phyloP scores from a whole-genome alignment of 1,139 yeast species.

The Eremothecium sinecaudum region DNA sequence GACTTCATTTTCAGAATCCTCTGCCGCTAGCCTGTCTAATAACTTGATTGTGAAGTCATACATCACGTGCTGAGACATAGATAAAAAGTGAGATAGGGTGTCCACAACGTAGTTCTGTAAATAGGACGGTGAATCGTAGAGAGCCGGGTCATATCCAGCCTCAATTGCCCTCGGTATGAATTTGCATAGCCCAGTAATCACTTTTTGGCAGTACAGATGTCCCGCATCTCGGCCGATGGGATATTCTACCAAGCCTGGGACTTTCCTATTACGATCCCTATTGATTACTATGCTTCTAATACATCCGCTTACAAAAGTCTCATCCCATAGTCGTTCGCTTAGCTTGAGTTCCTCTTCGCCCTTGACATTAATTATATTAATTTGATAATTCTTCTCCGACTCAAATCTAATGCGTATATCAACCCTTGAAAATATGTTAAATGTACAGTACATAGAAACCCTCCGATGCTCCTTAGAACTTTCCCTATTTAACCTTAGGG shows the following conservation, averaged over 20 bases:
- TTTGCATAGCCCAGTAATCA: slow-evolving; percentile 51
- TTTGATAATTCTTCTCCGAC: slow-evolving; percentile 41
- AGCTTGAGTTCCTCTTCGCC: slow-evolving; percentile 23
- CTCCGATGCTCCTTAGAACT: slow-evolving; percentile 12
- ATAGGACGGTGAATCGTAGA: slow-evolving; percentile 38
- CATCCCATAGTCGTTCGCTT: slow-evolving; percentile 53
- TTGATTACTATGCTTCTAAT: slow-evolving; percentile 63
- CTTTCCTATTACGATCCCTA: slow-evolving; percentile 55
- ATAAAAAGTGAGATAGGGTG: slow-evolving; percentile 55
- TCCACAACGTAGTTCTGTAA: slow-evolving; percentile 69
- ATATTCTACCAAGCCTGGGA: slow-evolving; percentile 43
- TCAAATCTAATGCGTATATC: slow-evolving; percentile 65
- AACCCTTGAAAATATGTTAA: slow-evolving; percentile 55
- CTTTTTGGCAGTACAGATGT: slow-evolving; percentile 41
- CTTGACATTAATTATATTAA: slow-evolving; percentile 32
- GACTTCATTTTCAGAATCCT: slow-evolving; percentile 44
- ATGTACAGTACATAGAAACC: slow-evolving; percentile 54
- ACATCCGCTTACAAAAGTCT: slow-evolving; percentile 67
- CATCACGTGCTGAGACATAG: slow-evolving; percentile 46
- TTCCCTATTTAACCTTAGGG: slow-evolving; percentile 44
- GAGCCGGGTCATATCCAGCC: slow-evolving; percentile 56
- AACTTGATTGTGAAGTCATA: slow-evolving; percentile 50
- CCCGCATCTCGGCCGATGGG: slow-evolving; percentile 35
- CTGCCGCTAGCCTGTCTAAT: slow-evolving; percentile 37
- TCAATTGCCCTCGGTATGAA: slow-evolving; percentile 59